Evolutionary conservation across 257 asterid species (phyloP).

Genomic region (Thymus mandschuricus): DNA sequence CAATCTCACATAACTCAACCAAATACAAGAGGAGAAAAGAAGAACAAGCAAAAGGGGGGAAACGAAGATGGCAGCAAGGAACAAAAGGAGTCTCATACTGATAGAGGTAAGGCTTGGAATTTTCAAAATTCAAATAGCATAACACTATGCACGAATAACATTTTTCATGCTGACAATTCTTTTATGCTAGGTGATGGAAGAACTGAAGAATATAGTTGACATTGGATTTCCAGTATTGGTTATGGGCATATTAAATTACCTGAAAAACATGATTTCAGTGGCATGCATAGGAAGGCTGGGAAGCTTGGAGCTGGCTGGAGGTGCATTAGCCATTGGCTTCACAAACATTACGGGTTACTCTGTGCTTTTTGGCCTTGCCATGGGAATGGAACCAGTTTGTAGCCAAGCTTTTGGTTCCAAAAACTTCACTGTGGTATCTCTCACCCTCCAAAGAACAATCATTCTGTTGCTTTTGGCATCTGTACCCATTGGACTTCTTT

Average conservation of each 20-base stretch:
- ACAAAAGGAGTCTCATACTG: slow-evolving; percentile 51
- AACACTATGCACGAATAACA: slow-evolving; percentile 18
- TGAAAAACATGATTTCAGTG: slow-evolving; percentile 83
- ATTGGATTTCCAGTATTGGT: slow-evolving; percentile 72
- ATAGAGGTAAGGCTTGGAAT: slow-evolving; percentile 63
- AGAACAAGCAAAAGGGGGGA: slow-evolving; percentile 36
- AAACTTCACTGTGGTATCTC: slow-evolving; percentile 55
- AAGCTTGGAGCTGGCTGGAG: slow-evolving; percentile 90
- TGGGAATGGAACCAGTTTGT: slow-evolving; percentile 97
- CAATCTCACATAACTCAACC: slow-evolving; percentile 39
- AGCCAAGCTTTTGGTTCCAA: slow-evolving; percentile 92
- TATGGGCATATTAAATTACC: slow-evolving; percentile 76
- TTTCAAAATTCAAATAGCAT: slow-evolving; percentile 33
- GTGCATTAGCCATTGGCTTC: slow-evolving; percentile 95
- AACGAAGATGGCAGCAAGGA: slow-evolving; percentile 55
- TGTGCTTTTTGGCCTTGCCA: slow-evolving; percentile 82
- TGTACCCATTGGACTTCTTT: slow-evolving; percentile 68
- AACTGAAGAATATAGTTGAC: slow-evolving; percentile 64
- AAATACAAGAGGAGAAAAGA: slow-evolving; percentile 38
- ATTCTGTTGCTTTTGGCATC: slow-evolving; percentile 67
- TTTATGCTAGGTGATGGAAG: slow-evolving; percentile 64
- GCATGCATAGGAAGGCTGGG: slow-evolving; percentile 93
- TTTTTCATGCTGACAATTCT: slow-evolving; percentile 28
- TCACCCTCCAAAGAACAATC: slow-evolving; percentile 70
- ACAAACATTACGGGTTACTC: slow-evolving; percentile 96